Evolutionary conservation across 306 rosid genomes (phyloP), one percentile per base, ranked within the genome.

Genomic region (Vicia faba): DNA sequence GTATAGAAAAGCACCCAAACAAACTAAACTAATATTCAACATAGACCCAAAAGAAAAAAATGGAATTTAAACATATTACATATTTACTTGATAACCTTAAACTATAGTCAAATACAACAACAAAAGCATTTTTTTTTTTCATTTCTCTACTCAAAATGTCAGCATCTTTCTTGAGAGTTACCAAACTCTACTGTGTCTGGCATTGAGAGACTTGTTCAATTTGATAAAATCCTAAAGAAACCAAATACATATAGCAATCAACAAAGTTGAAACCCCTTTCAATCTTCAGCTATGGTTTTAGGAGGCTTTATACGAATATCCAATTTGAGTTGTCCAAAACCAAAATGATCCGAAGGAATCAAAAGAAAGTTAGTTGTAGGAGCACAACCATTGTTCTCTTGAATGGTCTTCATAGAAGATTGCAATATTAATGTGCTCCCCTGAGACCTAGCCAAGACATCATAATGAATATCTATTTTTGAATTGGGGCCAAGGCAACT

Each of bases 401-500:
- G 91, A 65, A 69, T 51, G 68, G 72, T 66, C 68, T 76, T 76
- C 5, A 81, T 68, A 43, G 43, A 45, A 41, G 96, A 82, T 59
- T 76, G 79, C 26, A 88, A 41, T 60, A 48, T 62, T 28, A 86
- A 77, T 50, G 73, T 9, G 69, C 51, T 66, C 50, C 76, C 78
- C 1, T 45, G 57, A 16, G 70, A 60, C 83, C 72, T 78, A 13
- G 79, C 92, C 58, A 58, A 12, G 11, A 91, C 69, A 38, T 74
- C 87, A 57, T 88, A 91, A 68, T 20, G 75, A 57, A 79, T 83
- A n/a, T 5, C 49, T 31, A 14, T 44, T 39, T 40, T 53, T 3
- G 78, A 61, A 60, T 60, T 62, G 51, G 92, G 86, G 49, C 90
- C 82, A 38, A 91, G 62, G 60, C 91, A 74, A 63, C 65, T 67